phyloP scores from a whole-genome alignment of 257 asterid genomes.

The Nicotiana otophora region DNA sequence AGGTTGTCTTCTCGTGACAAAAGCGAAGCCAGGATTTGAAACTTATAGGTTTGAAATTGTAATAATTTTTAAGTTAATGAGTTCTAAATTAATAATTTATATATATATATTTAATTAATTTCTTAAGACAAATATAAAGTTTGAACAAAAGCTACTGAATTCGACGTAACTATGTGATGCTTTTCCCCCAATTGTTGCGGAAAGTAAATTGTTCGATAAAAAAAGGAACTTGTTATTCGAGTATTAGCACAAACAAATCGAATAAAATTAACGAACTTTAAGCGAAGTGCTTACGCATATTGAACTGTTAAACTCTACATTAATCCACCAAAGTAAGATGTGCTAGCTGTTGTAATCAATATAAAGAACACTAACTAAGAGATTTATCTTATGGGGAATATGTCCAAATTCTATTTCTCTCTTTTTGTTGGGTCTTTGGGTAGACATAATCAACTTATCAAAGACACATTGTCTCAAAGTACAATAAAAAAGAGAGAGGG shows the following conservation, averaged over 20 bases:
- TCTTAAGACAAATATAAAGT: accelerated
- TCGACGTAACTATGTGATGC: not conserved
- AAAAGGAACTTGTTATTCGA: slow-evolving; percentile 14
- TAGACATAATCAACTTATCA: not conserved
- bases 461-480: not conserved
- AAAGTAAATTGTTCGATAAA: not conserved
- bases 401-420: too few relatives aligned
- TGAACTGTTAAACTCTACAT: slow-evolving; percentile 5
- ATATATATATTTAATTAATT: too few relatives aligned
- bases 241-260: slow-evolving; percentile 23
- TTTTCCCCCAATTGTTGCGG: not conserved
- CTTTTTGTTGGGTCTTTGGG: not conserved
- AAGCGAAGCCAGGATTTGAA: too few relatives aligned
- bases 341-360: not conserved
- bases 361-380: not conserved
- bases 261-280: slow-evolving; percentile 18
- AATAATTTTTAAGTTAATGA: too few relatives aligned
- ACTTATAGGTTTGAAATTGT: too few relatives aligned
- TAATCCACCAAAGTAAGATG: slow-evolving; percentile 10
- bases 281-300: slow-evolving; percentile 8
- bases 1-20: too few relatives aligned
- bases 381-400: not conserved
- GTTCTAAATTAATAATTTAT: too few relatives aligned
- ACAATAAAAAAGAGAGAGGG: too few relatives aligned
- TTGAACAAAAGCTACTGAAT: too few relatives aligned